Percentiles rank a stretch among this genome's conserved stretches.
phyloP scores from a whole-genome alignment of 495 filamentous ascomycete genomes.

The Tuber brumale region DNA sequence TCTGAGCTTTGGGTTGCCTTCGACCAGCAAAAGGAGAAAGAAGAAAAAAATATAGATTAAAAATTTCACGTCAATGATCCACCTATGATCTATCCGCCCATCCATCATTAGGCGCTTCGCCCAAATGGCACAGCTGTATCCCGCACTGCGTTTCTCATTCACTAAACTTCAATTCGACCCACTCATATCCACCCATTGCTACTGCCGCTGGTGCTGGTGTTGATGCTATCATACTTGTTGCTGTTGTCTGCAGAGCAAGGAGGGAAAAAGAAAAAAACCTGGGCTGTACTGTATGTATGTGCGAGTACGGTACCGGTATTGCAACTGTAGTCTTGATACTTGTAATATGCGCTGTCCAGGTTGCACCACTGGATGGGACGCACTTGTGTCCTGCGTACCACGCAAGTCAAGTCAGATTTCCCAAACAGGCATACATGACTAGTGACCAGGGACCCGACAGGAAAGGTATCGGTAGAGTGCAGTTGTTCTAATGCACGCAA shows the following conservation, averaged over 20 bases:
- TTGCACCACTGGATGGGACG: not conserved
- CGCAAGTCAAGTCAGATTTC: slow-evolving; percentile 4
- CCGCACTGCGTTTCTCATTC: not conserved
- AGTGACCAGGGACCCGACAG: not conserved
- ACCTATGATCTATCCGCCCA: not conserved
- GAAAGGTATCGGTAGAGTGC: not conserved
- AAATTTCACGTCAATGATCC: not conserved
- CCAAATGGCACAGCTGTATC: not conserved
- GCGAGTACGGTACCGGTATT: too few species aligned
- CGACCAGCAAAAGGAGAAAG: not conserved
- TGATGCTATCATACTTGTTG: not conserved
- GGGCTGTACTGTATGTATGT: not conserved
- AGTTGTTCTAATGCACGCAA: not conserved
- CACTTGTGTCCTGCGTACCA: slow-evolving; percentile 2
- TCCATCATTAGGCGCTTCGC: not conserved
- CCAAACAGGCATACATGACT: not conserved
- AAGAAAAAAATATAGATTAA: not conserved
- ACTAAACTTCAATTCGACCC: not conserved
- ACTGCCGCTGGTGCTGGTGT: not conserved
- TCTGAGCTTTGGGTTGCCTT: not conserved
- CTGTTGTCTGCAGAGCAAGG: not conserved
- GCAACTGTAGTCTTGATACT: not conserved
- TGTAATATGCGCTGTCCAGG: not conserved
- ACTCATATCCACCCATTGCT: not conserved
- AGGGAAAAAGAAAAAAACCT: not conserved